phyloP scores from a whole-genome alignment of 495 filamentous ascomycete species.

The Amniculicola lignicola region DNA sequence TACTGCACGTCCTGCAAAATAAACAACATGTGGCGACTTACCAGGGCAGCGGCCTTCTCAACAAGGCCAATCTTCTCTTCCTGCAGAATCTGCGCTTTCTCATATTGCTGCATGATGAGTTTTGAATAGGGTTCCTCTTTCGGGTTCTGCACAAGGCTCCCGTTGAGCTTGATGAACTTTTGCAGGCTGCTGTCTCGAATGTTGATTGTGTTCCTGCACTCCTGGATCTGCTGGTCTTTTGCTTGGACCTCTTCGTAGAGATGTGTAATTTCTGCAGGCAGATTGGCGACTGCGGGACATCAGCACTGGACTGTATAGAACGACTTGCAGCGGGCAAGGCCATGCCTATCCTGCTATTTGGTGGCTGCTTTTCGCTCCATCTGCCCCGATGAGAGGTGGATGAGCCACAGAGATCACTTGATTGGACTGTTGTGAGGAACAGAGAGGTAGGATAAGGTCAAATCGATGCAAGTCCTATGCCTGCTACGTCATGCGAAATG shows the following conservation, averaged over 20 bases:
- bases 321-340: no score
- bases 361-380: no score
- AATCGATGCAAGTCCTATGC: no score
- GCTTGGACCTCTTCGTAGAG: constrained; percentile 90
- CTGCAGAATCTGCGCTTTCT: constrained; percentile 67
- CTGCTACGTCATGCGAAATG: neutral
- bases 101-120: constrained; percentile 67
- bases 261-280: constrained; percentile 87
- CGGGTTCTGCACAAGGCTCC: constrained; percentile 75
- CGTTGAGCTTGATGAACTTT: constrained; percentile 83
- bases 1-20: no score
- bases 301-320: neutral
- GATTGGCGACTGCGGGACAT: constrained; percentile 64
- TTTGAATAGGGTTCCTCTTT: constrained; percentile 76
- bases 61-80: constrained; percentile 81
- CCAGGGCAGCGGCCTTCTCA: constrained; percentile 69
- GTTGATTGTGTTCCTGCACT: constrained; percentile 69
- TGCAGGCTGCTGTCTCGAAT: constrained; percentile 79
- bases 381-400: no score
- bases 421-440: no score
- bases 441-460: no score
- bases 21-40: constrained; percentile 32
- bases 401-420: no score
- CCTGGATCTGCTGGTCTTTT: constrained; percentile 77
- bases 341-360: no score